Evolutionary conservation across 2,329 filamentous ascomycete species (phyloP).

Genomic region (Acrocalymma vagum): DNA sequence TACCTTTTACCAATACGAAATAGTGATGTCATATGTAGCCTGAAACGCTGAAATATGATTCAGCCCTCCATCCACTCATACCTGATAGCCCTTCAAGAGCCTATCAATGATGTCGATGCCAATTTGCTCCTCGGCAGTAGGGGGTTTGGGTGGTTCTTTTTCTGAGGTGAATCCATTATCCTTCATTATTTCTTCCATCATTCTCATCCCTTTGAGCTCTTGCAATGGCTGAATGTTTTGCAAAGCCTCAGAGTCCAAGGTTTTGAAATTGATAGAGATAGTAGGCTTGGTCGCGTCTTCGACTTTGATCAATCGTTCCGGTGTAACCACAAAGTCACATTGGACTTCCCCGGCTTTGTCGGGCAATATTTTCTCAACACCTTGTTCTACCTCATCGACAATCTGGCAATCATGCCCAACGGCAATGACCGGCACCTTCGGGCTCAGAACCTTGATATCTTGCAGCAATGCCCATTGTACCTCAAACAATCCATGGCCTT

Average conservation of each 20-base stretch:
- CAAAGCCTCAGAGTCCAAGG: conserved; percentile 45
- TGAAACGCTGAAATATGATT: no score
- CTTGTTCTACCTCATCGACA: conserved; percentile 37
- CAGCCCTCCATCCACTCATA: conserved; percentile 8
- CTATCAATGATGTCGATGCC: conserved; percentile 43
- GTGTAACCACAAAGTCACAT: conserved; percentile 52
- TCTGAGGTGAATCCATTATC: conserved; percentile 18
- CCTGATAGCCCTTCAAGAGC: conserved; percentile 40
- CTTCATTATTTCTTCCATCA: conserved; percentile 45
- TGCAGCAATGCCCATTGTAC: conserved; percentile 54
- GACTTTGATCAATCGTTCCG: conserved; percentile 39
- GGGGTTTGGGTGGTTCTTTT: conserved; percentile 5
- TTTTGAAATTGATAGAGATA: conserved; percentile 50
- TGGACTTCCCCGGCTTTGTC: conserved; percentile 50
- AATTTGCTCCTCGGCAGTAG: conserved; percentile 37
- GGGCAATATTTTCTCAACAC: conserved; percentile 28
- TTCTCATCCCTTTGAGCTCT: conserved; percentile 46
- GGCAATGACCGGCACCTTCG: conserved; percentile 38
- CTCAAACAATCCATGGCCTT: conserved; percentile 54
- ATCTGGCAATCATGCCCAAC: conserved; percentile 55
- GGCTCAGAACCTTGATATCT: conserved; percentile 39
- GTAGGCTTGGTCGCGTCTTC: conserved; percentile 41
- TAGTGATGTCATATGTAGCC: not conserved
- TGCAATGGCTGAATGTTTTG: conserved; percentile 49
- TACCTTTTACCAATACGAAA: not conserved